Evolutionary conservation across 2,329 filamentous ascomycete genomes (phyloP), one percentile per base, ranked within the genome.

Genomic region (Pezizomycotina sp.): DNA sequence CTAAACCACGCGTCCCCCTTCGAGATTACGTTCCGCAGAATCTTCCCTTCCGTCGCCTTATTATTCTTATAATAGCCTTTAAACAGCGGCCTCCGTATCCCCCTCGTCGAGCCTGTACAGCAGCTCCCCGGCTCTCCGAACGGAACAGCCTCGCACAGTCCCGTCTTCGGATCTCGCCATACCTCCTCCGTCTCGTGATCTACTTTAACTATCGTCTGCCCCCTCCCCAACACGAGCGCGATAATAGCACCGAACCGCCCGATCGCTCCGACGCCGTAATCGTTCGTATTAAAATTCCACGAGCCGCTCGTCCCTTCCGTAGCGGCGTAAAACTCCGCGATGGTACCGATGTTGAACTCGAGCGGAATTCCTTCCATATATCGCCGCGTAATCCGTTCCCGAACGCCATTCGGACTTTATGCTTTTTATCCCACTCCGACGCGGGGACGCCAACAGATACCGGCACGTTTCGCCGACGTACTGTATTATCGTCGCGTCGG

Each of bases 381-480:
- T 92, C 82, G 0, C 82, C 81, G 0, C 83, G 69, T 13, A 92
- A 62, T 2, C 83, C 83, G 52, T 92, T 92, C 13, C 83, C 83
- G 47, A 86, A 79, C 0, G 80, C 81, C 3, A 75, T 50, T 4
- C 72, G 71, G n/a, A 92, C 69, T 0, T 62, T 65, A 60, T 92
- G 77, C 46, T 73, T 68, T 48, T 65, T 69, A 56, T 92, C 83
- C 47, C 82, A 73, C 36, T 75, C 64, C 0, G 69, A 62, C 76
- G 60, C 3, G 65, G 68, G 0, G 72, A 70, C 0, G 77, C 66
- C 7, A 91, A 64, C 3, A 91, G 66, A 55, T 92, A 92, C 4
- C 82, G 74, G 46, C 81, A 76, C 1, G 80, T 86, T 56, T 92
- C 82, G 34, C 82, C 82, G 9, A 92, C 82, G 53, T 92, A 92